Conservation (phyloP, 441 rosid species). For the Pelargonium citronellum region DNA sequence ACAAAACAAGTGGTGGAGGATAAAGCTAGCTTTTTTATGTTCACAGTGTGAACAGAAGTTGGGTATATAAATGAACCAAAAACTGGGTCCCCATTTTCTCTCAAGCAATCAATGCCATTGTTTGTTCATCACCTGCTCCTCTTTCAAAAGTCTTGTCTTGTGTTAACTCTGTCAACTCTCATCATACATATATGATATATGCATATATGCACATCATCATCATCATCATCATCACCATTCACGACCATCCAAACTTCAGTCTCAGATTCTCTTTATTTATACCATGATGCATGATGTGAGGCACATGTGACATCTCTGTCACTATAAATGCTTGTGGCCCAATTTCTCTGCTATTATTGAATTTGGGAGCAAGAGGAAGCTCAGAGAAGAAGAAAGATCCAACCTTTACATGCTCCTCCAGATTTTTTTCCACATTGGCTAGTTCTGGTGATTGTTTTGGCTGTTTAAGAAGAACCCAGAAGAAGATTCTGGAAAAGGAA, state of each 20-base stretch:
- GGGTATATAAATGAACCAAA: background rate
- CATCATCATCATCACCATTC: background rate
- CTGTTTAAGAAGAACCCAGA: background rate
- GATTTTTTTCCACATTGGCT: background rate
- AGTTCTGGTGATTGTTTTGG: background rate
- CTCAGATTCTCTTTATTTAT: background rate
- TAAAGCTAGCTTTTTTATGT: too few species aligned
- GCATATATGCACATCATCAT: too few species aligned
- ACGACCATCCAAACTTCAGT: background rate
- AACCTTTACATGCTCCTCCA: background rate
- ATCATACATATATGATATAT: background rate
- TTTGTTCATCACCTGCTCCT: background rate
- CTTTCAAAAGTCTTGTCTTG: too few species aligned
- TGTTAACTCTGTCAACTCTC: background rate
- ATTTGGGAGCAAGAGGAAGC: slow-evolving; percentile 1
- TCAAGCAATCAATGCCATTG: slow-evolving; percentile 8
- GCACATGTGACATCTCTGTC: slow-evolving; percentile 9
- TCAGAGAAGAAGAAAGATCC: background rate
- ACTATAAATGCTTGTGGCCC: slow-evolving; percentile 9
- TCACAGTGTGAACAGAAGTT: too few species aligned
- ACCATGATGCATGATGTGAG: background rate
- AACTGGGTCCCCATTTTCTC: background rate
- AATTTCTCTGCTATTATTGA: slow-evolving; percentile 3
- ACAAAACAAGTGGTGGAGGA: too few species aligned
- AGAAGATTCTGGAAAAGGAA: background rate